Percentiles rank a stretch among this genome's conserved stretches.
These are phyloP conservation scores for Lasiodiplodia theobromae DNA, from an alignment of 2,329 filamentous ascomycete genomes.

Conservation along the genomic window DNA sequence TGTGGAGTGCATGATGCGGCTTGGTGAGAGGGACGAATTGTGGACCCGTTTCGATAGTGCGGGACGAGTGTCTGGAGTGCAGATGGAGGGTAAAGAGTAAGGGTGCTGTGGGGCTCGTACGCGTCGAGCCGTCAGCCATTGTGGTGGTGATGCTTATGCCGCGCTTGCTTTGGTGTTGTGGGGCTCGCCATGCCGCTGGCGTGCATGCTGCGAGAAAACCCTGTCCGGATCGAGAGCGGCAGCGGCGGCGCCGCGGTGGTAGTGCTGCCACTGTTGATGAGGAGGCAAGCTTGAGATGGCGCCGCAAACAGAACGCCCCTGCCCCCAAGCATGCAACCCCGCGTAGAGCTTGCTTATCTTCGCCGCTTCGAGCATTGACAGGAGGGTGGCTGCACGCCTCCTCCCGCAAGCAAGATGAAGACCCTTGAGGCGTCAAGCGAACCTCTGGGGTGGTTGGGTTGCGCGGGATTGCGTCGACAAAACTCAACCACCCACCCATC, in stretches of 20 bases:
- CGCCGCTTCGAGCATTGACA: slow-evolving; percentile 6
- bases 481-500: slow-evolving; percentile 15
- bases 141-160: slow-evolving; percentile 17
- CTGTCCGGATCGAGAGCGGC: not conserved
- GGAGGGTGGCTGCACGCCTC: slow-evolving; percentile 7
- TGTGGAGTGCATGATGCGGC: slow-evolving; percentile 9
- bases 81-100: not conserved
- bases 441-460: not conserved
- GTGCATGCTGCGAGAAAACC: slow-evolving; percentile 1
- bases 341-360: slow-evolving; percentile 20
- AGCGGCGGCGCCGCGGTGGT: not conserved
- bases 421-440: slow-evolving; percentile 22
- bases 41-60: slow-evolving; percentile 14
- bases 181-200: slow-evolving; percentile 7
- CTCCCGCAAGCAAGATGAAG: slow-evolving; percentile 9
- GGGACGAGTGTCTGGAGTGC: slow-evolving; percentile 18
- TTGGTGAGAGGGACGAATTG: not conserved
- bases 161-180: slow-evolving; percentile 22
- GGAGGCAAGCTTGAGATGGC: not conserved
- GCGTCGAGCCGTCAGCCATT: slow-evolving; percentile 10
- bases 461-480: slow-evolving; percentile 18
- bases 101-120: slow-evolving; percentile 10
- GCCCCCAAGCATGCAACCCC: slow-evolving; percentile 13
- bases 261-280: slow-evolving; percentile 12
- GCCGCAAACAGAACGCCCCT: slow-evolving; percentile 1